Conservation (phyloP, 2,329 filamentous ascomycete genomes). For the Neonectria punicea region DNA sequence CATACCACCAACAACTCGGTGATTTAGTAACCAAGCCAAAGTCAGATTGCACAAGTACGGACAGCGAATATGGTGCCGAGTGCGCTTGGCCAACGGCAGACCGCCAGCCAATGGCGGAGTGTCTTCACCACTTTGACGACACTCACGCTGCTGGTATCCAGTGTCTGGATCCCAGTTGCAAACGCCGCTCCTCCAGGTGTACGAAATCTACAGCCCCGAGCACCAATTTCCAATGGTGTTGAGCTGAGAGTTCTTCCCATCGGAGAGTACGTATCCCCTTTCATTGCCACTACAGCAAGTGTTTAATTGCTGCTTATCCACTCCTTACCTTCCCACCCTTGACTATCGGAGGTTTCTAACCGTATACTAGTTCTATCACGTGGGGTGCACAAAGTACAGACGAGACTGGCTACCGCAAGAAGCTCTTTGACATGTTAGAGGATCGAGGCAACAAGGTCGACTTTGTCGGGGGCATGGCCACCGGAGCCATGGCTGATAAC, state of each 20-base stretch:
- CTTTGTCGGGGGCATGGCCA: neutral
- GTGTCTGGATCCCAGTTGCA: neutral
- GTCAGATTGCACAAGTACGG: neutral
- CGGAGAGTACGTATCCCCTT: slow-evolving; percentile 7
- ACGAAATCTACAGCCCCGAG: neutral
- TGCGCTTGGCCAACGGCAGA: neutral
- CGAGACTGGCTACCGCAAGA: neutral
- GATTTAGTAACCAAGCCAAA: neutral
- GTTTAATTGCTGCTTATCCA: neutral
- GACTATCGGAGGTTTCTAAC: neutral
- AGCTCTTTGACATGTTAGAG: neutral
- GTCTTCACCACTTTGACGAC: neutral
- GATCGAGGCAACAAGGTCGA: neutral
- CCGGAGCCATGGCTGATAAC: slow-evolving; percentile 27
- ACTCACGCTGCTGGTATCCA: neutral
- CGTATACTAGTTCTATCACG: neutral
- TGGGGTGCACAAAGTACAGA: neutral
- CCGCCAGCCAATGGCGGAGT: neutral
- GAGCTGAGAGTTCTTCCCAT: slow-evolving; percentile 14
- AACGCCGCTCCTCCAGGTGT: neutral
- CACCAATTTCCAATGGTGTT: neutral
- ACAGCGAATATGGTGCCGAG: neutral
- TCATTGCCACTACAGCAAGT: neutral
- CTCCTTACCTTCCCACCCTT: neutral
- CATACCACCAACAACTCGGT: neutral